Evolutionary conservation across 2,329 filamentous ascomycete genomes (phyloP), one percentile per base, ranked within the genome.

Genomic region (Aureobasidium sp.): DNA sequence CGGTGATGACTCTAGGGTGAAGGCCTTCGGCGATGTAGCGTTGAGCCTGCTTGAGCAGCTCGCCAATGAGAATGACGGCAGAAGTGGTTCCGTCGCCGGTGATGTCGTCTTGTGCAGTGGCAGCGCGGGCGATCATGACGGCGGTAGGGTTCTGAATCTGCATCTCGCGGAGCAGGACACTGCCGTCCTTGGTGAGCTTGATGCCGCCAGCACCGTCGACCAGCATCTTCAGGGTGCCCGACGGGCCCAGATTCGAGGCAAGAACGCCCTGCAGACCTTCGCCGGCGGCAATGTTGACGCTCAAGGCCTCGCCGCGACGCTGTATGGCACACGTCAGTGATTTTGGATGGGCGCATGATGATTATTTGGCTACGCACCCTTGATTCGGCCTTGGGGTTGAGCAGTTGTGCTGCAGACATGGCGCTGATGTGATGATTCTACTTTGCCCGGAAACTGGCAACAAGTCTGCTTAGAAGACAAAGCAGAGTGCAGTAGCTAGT

Each of bases 71-170:
- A 63, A 98, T 75, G 49, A 98, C 93, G 25, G 96, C 91, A 41
- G 90, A 96, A 37, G 93, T 98, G 63, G 93, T 98, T 66, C 93
- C 93, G 71, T 98, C 93, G 66, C 93, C 93, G 63, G 89, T 95
- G 63, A 98, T 98, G 66, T 98, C 93, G 71, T 98, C 93, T 71
- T 98, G 91, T 61, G 93, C 93, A 32, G 93, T 98, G 55, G 93
- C 93, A 64, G 91, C 90, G 67, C 83, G 74, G 58, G 83, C 83
- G 65, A 85, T 85, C 80, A 85, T 84, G 58, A 85, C 93, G 60
- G 93, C 93, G 30, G 93, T 98, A 24, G 93, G 93, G 72, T 97
- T 97, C 75, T 96, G 91, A 69, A 97, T 97, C 83, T 97, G 90
- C 81, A 84, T 84, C 68, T 84, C 81, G 64, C 79, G 79, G 63